Percentiles rank a stretch among this genome's conserved stretches.
Evolutionary conservation across 2,329 filamentous ascomycete species (phyloP).

Genomic region (Metarhizium brunneum): DNA sequence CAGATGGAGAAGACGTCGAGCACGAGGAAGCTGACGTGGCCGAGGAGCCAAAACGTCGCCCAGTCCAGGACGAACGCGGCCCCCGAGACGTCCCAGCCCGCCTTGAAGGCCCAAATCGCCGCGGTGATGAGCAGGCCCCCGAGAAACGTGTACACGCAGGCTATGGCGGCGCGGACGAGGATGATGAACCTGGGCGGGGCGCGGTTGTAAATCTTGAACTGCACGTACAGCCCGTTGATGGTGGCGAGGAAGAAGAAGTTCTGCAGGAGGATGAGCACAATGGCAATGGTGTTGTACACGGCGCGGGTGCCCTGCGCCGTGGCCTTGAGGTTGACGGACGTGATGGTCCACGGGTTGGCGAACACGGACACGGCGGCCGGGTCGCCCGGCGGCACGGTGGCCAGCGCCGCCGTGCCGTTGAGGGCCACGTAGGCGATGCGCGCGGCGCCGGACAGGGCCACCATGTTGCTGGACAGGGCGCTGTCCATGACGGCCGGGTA

Average conservation of each 20-base stretch:
- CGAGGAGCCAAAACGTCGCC: slow-evolving; percentile 13
- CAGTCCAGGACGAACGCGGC: slow-evolving; percentile 11
- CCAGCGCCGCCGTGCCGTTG: slow-evolving; percentile 10
- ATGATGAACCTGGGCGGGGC: slow-evolving; percentile 7
- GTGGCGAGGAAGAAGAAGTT: slow-evolving; percentile 13
- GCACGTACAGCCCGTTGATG: slow-evolving; percentile 12
- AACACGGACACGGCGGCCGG: slow-evolving; percentile 10
- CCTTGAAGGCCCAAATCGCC: no score
- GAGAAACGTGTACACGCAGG: no score
- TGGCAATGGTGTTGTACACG: slow-evolving; percentile 16
- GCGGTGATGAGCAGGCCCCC: no score
- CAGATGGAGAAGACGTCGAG: slow-evolving; percentile 15
- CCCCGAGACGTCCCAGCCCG: slow-evolving; percentile 3
- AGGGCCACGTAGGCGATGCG: slow-evolving; percentile 9
- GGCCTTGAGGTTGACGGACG: slow-evolving; percentile 12
- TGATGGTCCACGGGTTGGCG: slow-evolving; percentile 13
- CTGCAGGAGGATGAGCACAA: slow-evolving; percentile 15
- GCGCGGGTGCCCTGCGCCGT: slow-evolving; percentile 14
- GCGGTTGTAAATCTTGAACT: slow-evolving; percentile 6
- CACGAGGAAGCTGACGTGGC: slow-evolving; percentile 11
- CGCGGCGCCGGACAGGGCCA: slow-evolving; percentile 7
- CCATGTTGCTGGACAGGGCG: slow-evolving; percentile 7
- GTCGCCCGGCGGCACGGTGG: slow-evolving; percentile 7
- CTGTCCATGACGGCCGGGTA: slow-evolving; percentile 10
- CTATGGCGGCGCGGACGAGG: slow-evolving; percentile 7